Evolutionary conservation across 352 stramenopile species (phyloP), one percentile per base, ranked within the genome.

Genomic region (Hyaloperonospora brassicae): DNA sequence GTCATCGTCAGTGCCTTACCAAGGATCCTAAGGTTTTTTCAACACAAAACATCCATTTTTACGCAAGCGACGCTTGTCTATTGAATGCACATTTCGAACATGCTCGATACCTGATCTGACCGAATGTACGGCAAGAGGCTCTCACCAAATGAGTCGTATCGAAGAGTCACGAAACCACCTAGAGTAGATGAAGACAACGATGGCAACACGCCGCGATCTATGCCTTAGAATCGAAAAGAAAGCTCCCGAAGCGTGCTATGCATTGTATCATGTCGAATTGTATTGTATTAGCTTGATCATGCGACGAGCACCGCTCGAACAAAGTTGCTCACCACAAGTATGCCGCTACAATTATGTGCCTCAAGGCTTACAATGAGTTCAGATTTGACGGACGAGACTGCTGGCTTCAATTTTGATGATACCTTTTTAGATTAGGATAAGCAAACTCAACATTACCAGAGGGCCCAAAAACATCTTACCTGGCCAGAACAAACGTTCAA

Each of bases 381-480:
- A 2, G 77, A 67, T 25, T 89, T 88, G 1, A 75, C 80, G 12
- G 70, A 79, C 21, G 74, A 70, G n/a, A 97, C 62, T 21, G 82
- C 81, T 21, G 76, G 72, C 40, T 96, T 79, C 50, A 96, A 84
- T 48, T 62, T 14, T 76, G 78, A 71, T 93, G 97, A 61, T 97
- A 97, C 36, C 79, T 55, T 30, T 78, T 61, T 17, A 95, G 65
- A 50, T 96, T 79, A 1, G 90, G 89, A 98, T 88, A 12, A 97
- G 72, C 68, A 98, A 84, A 12, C 78, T 88, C 68, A 97, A 88
- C 54, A 98, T 84, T 17, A 95, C 88, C 14, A 96, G 75, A 36
- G 87, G 78, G n/a, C 93, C 93, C 64, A 98, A 84, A 30, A 88
- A 83, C 31, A 93, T 74, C 66, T 96, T 84, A 7, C 79, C 79